Base-by-base conservation (phyloP, 108 stramenopile genomes). In the Fistulifera pelliculosa region DNA sequence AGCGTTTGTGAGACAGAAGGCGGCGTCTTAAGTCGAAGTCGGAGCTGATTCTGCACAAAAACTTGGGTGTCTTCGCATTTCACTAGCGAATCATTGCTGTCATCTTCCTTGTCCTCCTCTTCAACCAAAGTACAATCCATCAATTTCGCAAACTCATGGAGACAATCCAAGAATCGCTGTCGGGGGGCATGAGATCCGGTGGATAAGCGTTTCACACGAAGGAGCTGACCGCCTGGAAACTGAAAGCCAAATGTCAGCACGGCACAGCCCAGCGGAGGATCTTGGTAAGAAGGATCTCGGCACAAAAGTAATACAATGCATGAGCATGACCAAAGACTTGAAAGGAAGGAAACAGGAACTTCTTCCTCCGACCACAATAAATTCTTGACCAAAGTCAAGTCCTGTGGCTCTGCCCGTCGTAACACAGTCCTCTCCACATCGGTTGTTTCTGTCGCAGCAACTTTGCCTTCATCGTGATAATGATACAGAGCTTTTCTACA, bases 251-350 rank as follows among this genome's bases (percentile, higher is more conserved):
- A 18, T 41, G 79, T 80, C 18, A 91, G 52, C n/a, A 80, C 61
- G 23, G 89, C 83, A 47, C 69, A 80, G 12, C 81, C 89, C 38
- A 87, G 64, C 10, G 83, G 89, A 31, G 85, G 82, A 31, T 86
- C 84, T 28, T 82, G 70, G 38, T 64, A 62, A 15, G 68, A 54
- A 22, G 82, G 62, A 2, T 79, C 81, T 15, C 81, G 69, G 61
- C 81, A 79, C 0, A 87, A 65, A 1, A 91, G 58, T 25, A 91
- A 56, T 12, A 85, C 67, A 45, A 83, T 60, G 24, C 60, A 56
- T 21, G 66, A 62, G 16, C 41, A 10, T 21, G 56, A 27, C 42
- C 51, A 51, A 22, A 45, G 17, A 47, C 26, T 44, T 1, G 22
- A 15, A 44, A 24, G 24, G 11, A 8, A 5, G 4, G 7, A 11